phyloP scores from a whole-genome alignment of 805 yeast genomes.

The Ogataea kodamae region DNA sequence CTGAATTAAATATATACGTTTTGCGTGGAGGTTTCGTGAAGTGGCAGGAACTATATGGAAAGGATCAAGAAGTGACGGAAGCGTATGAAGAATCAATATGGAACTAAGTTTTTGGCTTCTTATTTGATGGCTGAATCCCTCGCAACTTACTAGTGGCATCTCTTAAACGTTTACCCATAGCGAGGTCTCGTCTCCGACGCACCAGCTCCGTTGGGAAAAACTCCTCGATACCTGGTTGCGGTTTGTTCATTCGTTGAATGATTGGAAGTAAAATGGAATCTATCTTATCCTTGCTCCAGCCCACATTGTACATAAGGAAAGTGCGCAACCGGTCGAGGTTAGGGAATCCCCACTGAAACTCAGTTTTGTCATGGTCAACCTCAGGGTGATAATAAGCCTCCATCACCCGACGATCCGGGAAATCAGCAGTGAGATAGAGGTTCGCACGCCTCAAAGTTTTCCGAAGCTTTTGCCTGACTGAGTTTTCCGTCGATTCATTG shows the following conservation, averaged over 20 bases:
- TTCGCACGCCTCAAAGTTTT: conserved; percentile 51
- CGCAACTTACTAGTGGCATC: conserved; percentile 53
- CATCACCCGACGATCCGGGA: conserved; percentile 66
- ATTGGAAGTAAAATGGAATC: conserved; percentile 86
- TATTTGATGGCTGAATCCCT: conserved; percentile 10
- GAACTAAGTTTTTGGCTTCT: conserved; percentile 14
- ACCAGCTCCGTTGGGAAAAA: conserved; percentile 62
- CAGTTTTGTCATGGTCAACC: conserved; percentile 76
- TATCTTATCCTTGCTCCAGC: conserved; percentile 74
- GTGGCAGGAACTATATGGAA: conserved; percentile 80
- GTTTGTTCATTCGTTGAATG: conserved; percentile 70
- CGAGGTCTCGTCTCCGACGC: conserved; percentile 42
- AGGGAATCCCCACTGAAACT: conserved; percentile 88
- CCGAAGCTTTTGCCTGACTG: conserved; percentile 56
- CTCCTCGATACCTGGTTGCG: conserved; percentile 62
- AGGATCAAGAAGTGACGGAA: conserved; percentile 61
- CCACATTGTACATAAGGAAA: conserved; percentile 64
- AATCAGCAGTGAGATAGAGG: conserved; percentile 52
- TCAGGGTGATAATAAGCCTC: conserved; percentile 79
- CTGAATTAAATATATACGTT: conserved; percentile 50
- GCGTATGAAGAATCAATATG: conserved; percentile 45
- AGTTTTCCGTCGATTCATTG: conserved; percentile 38
- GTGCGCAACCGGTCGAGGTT: conserved; percentile 74
- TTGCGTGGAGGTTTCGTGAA: conserved; percentile 79
- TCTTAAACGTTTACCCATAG: conserved; percentile 58